phyloP scores from a whole-genome alignment of 345 rosid genomes.

The Camelina sativa region DNA sequence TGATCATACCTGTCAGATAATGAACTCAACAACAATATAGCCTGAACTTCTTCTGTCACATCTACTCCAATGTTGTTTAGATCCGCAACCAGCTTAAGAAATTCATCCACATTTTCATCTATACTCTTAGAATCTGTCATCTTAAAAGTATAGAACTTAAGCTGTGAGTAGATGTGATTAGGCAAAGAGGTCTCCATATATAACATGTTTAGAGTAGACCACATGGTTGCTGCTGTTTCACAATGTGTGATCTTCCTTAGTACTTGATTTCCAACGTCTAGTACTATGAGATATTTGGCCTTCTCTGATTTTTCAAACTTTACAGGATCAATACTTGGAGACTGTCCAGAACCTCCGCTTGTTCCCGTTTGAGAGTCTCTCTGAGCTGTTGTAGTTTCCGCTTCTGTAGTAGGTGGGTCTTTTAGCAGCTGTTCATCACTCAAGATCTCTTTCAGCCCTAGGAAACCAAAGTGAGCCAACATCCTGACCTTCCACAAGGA shows the following conservation, averaged over 20 bases:
- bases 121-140: not conserved
- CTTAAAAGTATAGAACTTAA: not conserved
- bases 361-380: no score
- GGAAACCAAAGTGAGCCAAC: not conserved
- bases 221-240: not conserved
- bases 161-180: not conserved
- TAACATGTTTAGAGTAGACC: accelerated
- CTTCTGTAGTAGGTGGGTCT: not conserved
- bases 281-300: not conserved
- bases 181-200: not conserved
- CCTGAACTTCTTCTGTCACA: not conserved
- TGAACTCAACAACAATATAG: not conserved
- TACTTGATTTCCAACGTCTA: not conserved
- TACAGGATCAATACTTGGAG: not conserved
- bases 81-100: not conserved
- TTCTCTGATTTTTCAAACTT: not conserved
- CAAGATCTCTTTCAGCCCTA: not conserved
- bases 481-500: not conserved
- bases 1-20: no score
- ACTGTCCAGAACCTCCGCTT: not conserved
- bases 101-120: not conserved
- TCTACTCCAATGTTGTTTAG: not conserved
- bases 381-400: no score
- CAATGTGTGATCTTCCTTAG: not conserved
- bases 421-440: not conserved